Conservation (phyloP, 371 early-diverging fungal species). For the Paramicrosporidium saccamoebae region DNA sequence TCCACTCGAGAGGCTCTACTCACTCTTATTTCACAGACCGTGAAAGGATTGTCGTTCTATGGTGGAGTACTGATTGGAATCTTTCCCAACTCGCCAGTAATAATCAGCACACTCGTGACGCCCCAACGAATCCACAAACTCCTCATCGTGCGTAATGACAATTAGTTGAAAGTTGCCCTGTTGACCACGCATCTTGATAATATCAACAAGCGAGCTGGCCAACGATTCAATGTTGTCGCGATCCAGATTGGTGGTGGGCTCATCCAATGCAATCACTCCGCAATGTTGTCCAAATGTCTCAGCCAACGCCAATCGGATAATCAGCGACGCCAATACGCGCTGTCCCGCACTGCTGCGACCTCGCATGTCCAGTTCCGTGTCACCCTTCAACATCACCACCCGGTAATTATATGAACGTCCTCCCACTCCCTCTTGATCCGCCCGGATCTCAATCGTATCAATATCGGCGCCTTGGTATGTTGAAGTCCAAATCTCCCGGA, state of each 20-base stretch:
- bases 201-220: conserved; percentile 39
- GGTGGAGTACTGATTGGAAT: too few species aligned
- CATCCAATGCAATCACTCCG: conserved; percentile 91
- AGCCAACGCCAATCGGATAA: conserved; percentile 89
- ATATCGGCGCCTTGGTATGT: conserved; percentile 94
- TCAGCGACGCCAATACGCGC: conserved; percentile 81
- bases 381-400: conserved; percentile 91
- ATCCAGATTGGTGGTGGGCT: conserved; percentile 98
- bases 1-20: too few species aligned
- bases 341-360: conserved; percentile 97
- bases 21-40: too few species aligned
- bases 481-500: conserved; percentile 82
- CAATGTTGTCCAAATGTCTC: conserved; percentile 81
- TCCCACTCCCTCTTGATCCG: conserved; percentile 36
- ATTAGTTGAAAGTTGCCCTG: conserved; percentile 89
- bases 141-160: conserved; percentile 97
- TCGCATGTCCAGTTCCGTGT: conserved; percentile 78
- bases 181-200: conserved; percentile 30
- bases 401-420: conserved; percentile 62
- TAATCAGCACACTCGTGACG: conserved; percentile 36
- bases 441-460: conserved; percentile 71
- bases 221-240: conserved; percentile 65
- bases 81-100: conserved; percentile 47
- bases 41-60: too few species aligned
- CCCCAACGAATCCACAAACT: conserved; percentile 61